Evolutionary conservation across 805 yeast species (phyloP).

Genomic region (Candida ficus): DNA sequence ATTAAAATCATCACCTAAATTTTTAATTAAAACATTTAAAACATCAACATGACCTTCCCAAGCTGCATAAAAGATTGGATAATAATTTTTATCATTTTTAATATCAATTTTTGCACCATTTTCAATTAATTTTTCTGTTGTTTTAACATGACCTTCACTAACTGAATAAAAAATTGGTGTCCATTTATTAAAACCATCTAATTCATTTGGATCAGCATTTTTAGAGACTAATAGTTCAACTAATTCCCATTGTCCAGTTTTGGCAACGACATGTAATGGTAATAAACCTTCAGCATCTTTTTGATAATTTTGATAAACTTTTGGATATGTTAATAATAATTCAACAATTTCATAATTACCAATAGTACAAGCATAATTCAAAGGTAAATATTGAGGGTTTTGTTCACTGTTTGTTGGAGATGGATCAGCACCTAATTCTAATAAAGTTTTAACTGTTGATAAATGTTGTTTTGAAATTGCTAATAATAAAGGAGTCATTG

Average conservation of each 20-base stretch:
- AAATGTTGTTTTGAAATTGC: constrained; percentile 69
- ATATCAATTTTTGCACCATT: constrained; percentile 66
- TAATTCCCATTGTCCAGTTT: constrained; percentile 70
- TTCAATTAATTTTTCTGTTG: constrained; percentile 65
- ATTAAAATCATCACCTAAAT: constrained; percentile 16
- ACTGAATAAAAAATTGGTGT: constrained; percentile 90
- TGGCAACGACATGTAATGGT: constrained; percentile 84
- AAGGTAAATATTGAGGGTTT: constrained; percentile 63
- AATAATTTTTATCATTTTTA: constrained; percentile 72
- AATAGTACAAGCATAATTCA: constrained; percentile 83
- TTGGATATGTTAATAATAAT: constrained; percentile 28
- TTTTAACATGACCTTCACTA: constrained; percentile 69
- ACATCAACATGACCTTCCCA: constrained; percentile 93
- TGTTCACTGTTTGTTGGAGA: constrained; percentile 43
- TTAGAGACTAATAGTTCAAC: constrained; percentile 64
- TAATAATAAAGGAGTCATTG: constrained; percentile 76
- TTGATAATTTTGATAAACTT: constrained; percentile 32
- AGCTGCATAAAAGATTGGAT: constrained; percentile 83
- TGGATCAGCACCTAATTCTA: constrained; percentile 43
- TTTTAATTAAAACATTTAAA: constrained; percentile 56
- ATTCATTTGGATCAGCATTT: constrained; percentile 70
- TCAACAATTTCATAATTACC: constrained; percentile 72
- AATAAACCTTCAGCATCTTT: constrained; percentile 84
- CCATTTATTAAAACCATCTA: constrained; percentile 89
- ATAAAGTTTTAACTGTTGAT: constrained; percentile 44